These are phyloP conservation scores for Penicillium silybi DNA, from an alignment of 495 filamentous ascomycete genomes.

Conservation along the genomic window DNA sequence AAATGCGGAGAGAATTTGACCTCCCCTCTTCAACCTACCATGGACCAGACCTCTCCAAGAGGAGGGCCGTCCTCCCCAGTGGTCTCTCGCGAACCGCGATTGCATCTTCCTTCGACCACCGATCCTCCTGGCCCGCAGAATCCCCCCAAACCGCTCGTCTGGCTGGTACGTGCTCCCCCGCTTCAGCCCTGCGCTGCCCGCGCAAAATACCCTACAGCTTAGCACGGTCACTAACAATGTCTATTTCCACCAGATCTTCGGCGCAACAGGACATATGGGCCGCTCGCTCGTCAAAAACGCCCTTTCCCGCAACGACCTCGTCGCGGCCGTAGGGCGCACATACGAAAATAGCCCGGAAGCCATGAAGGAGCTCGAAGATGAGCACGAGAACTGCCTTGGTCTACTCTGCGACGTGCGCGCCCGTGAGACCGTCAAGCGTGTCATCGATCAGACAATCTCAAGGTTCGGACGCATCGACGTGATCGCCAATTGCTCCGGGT, in stretches of 20 bases:
- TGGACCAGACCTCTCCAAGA: conserved; percentile 34
- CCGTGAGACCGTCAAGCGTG: conserved; percentile 67
- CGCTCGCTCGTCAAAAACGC: conserved; percentile 80
- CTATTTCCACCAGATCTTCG: conserved; percentile 63
- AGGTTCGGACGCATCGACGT: conserved; percentile 82
- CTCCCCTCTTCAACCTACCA: conserved; percentile 7
- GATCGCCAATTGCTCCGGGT: conserved; percentile 86
- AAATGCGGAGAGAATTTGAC: background rate
- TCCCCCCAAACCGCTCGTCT: conserved; percentile 70
- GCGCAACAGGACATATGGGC: conserved; percentile 93
- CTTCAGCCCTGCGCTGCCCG: background rate
- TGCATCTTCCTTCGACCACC: conserved; percentile 68
- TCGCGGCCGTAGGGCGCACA: conserved; percentile 82
- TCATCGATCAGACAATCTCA: conserved; percentile 62
- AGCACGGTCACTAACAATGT: conserved; percentile 1
- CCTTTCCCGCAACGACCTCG: conserved; percentile 79
- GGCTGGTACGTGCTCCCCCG: conserved; percentile 59
- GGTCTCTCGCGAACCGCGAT: conserved; percentile 36
- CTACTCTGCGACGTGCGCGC: conserved; percentile 87
- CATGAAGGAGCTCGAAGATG: conserved; percentile 56
- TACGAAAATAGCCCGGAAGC: conserved; percentile 70
- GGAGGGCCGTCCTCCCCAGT: conserved; percentile 21
- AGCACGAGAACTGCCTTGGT: conserved; percentile 62
- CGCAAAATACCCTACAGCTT: background rate
- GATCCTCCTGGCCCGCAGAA: conserved; percentile 73